Evolutionary conservation across 164 flowering plant genomes (phyloP).

Genomic region (Piper longum): DNA sequence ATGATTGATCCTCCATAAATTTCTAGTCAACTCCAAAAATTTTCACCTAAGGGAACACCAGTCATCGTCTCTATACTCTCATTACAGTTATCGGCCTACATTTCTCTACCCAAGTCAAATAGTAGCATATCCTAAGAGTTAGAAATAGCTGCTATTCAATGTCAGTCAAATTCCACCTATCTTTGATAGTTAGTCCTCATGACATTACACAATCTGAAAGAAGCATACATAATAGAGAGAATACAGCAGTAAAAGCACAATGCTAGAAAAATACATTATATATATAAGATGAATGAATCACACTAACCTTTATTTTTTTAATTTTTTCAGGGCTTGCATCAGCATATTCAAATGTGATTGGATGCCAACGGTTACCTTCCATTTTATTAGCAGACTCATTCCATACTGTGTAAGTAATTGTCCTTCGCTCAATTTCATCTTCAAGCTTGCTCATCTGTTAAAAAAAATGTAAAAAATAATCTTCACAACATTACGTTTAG

Average conservation of each 20-base stretch:
- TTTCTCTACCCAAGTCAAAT: not conserved
- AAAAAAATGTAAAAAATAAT: too few relatives aligned
- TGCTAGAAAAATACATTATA: not conserved
- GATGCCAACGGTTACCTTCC: slow-evolving; percentile 73
- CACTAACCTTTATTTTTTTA: slow-evolving; percentile 55
- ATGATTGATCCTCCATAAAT: too few relatives aligned
- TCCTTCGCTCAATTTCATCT: slow-evolving; percentile 68
- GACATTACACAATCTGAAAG: not conserved
- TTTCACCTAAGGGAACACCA: too few relatives aligned
- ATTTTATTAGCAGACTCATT: slow-evolving; percentile 43
- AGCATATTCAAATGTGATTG: slow-evolving; percentile 51
- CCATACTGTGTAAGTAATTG: slow-evolving; percentile 78
- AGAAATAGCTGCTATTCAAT: not conserved
- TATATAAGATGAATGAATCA: not conserved
- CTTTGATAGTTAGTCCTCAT: not conserved
- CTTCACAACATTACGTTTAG: not conserved
- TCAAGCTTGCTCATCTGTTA: slow-evolving; percentile 65
- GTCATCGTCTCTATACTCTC: too few relatives aligned
- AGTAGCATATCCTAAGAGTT: not conserved
- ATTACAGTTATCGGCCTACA: too few relatives aligned
- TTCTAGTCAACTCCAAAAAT: too few relatives aligned
- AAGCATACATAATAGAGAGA: not conserved
- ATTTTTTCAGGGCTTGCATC: slow-evolving; percentile 41
- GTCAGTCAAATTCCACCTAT: not conserved
- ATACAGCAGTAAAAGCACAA: not conserved